These are phyloP conservation scores for Neurospora intermedia DNA, from an alignment of 495 filamentous ascomycete genomes.

Conservation along the genomic window DNA sequence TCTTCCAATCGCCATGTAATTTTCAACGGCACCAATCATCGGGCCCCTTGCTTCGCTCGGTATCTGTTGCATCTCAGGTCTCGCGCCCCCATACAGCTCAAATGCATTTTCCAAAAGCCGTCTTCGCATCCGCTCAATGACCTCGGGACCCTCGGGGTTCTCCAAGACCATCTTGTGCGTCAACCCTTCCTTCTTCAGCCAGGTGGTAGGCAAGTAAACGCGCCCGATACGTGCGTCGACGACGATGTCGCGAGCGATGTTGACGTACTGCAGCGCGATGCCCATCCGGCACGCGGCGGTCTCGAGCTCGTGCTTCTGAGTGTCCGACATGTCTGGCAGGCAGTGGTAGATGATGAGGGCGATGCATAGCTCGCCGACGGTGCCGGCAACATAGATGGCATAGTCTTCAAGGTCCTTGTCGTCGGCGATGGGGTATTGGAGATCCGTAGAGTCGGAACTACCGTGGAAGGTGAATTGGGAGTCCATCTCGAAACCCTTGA, in stretches of 20 bases:
- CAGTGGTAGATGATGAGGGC: slow-evolving; percentile 49
- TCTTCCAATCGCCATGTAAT: slow-evolving; percentile 63
- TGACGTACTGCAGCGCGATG: slow-evolving; percentile 57
- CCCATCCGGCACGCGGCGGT: slow-evolving; percentile 50
- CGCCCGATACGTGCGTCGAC: slow-evolving; percentile 50
- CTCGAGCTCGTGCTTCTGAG: slow-evolving; percentile 21
- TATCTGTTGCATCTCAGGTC: slow-evolving; percentile 42
- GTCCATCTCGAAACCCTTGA: slow-evolving; percentile 54
- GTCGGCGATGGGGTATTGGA: slow-evolving; percentile 41
- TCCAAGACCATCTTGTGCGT: slow-evolving; percentile 41
- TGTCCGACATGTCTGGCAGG: slow-evolving; percentile 11
- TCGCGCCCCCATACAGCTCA: slow-evolving; percentile 36
- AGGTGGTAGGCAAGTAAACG: slow-evolving; percentile 51
- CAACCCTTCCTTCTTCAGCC: slow-evolving; percentile 46
- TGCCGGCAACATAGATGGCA: slow-evolving; percentile 51
- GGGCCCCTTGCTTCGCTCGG: slow-evolving; percentile 46
- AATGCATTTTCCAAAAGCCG: slow-evolving; percentile 47
- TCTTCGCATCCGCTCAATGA: slow-evolving; percentile 35
- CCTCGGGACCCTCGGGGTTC: slow-evolving; percentile 25
- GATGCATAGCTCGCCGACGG: slow-evolving; percentile 54
- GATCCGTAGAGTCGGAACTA: not conserved
- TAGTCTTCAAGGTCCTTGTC: slow-evolving; percentile 48
- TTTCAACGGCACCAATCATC: slow-evolving; percentile 56
- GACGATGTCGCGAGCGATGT: slow-evolving; percentile 57
- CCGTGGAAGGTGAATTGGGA: slow-evolving; percentile 31